Evolutionary conservation across 192 early-diverging fungal genomes (phyloP).

Genomic region (Backusella luteola): DNA sequence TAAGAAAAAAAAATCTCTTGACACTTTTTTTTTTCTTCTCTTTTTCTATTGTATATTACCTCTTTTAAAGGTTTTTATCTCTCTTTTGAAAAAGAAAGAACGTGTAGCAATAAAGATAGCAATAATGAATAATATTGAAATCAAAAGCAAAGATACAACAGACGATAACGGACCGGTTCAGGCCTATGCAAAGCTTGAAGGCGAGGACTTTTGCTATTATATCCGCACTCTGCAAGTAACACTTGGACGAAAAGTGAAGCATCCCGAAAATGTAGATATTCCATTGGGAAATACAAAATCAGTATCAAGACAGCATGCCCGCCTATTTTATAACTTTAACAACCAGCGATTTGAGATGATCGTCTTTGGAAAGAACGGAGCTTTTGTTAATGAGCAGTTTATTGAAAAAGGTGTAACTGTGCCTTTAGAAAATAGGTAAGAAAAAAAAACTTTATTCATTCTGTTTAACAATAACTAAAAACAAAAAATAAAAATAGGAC

Average conservation of each 20-base stretch:
- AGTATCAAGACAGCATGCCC: slow-evolving; percentile 83
- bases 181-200: slow-evolving; percentile 87
- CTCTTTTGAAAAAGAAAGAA: neutral
- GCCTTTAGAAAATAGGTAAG: slow-evolving; percentile 59
- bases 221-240: slow-evolving; percentile 75
- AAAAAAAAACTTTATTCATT: neutral
- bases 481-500: slow-evolving; percentile 39
- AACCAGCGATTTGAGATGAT: slow-evolving; percentile 80
- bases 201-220: slow-evolving; percentile 80
- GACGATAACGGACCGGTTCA: slow-evolving; percentile 57
- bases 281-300: slow-evolving; percentile 81
- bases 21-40: neutral
- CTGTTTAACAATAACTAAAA: too few species aligned
- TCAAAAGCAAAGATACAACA: neutral
- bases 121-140: neutral
- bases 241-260: slow-evolving; percentile 68
- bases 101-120: neutral
- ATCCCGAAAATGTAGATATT: slow-evolving; percentile 73
- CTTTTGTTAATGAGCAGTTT: slow-evolving; percentile 78
- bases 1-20: neutral
- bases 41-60: neutral
- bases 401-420: slow-evolving; percentile 63
- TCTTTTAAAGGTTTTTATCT: neutral
- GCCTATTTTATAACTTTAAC: slow-evolving; percentile 82
- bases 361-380: slow-evolving; percentile 88